phyloP scores from a whole-genome alignment of 768 basidiomycete species.

The Gymnopilus junonius region DNA sequence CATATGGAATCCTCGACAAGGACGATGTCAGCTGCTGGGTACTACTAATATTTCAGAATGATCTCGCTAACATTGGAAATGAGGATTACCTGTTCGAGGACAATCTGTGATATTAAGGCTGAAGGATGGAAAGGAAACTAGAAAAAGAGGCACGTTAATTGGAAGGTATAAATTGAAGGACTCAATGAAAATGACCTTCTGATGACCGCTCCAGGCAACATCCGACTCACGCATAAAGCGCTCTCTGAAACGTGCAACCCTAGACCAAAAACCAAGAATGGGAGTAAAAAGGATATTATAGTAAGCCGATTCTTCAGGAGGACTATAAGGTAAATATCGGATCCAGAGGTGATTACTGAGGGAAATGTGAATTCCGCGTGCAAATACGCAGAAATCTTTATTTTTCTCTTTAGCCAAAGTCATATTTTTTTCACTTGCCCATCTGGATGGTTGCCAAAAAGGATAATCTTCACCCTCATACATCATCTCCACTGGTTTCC shows the following conservation, averaged over 20 bases:
- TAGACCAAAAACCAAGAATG: not conserved
- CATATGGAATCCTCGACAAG: conserved; percentile 7
- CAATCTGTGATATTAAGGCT: not conserved
- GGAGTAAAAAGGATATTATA: not conserved
- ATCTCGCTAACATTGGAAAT: not conserved
- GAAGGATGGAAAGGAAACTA: conserved; percentile 10
- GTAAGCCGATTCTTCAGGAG: not conserved
- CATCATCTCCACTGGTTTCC: not conserved
- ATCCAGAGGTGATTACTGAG: conserved; percentile 1
- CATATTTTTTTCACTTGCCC: not conserved
- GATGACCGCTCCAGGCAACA: not conserved
- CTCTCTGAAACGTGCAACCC: not conserved
- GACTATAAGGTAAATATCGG: not conserved
- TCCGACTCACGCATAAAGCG: not conserved
- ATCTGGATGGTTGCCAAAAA: not conserved
- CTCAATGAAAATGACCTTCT: not conserved
- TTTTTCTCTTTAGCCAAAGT: not conserved
- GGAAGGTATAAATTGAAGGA: not conserved
- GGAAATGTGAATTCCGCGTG: conserved; percentile 2
- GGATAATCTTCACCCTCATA: not conserved
- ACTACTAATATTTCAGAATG: not conserved
- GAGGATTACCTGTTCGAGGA: not conserved
- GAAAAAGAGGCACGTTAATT: not conserved
- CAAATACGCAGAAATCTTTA: not conserved
- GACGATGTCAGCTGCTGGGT: not conserved